These are phyloP conservation scores for Vanrija sp. DNA, from an alignment of 1,284 basidiomycete genomes.

Conservation along the genomic window DNA sequence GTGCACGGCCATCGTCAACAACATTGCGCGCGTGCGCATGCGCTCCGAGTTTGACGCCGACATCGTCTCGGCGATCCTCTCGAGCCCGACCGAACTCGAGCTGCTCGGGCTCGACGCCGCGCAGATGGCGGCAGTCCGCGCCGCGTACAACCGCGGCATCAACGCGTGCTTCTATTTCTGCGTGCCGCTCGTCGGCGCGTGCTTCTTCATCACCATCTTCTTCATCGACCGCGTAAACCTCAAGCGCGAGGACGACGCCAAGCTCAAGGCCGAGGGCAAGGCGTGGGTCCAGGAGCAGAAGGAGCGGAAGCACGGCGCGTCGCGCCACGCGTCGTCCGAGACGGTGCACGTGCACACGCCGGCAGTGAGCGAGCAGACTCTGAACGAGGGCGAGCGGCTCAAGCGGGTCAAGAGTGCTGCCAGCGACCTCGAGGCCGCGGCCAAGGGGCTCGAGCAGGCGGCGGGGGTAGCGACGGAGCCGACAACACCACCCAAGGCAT, in stretches of 20 bases:
- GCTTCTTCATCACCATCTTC: slow-evolving; percentile 31
- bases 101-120: slow-evolving; percentile 10
- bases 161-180: slow-evolving; percentile 31
- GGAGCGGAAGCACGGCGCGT: slow-evolving; percentile 2
- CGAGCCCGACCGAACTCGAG: slow-evolving; percentile 26
- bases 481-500: too few species aligned
- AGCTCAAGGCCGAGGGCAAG: slow-evolving; percentile 27
- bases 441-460: slow-evolving; percentile 16
- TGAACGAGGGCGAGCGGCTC: not conserved
- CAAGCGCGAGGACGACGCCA: slow-evolving; percentile 30
- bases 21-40: slow-evolving; percentile 22
- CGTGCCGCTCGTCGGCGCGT: slow-evolving; percentile 27
- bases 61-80: slow-evolving; percentile 12
- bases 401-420: not conserved
- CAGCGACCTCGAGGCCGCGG: slow-evolving; percentile 14
- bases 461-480: slow-evolving; percentile 8
- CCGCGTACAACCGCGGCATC: slow-evolving; percentile 26
- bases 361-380: not conserved
- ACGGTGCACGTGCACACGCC: not conserved
- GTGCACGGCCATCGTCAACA: slow-evolving; percentile 29
- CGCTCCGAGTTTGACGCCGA: not conserved
- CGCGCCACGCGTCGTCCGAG: not conserved
- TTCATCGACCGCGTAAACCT: slow-evolving; percentile 28
- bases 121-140: slow-evolving; percentile 17
- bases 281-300: slow-evolving; percentile 25